phyloP scores from a whole-genome alignment of 2,329 filamentous ascomycete species.

The Aspergillus sp. region DNA sequence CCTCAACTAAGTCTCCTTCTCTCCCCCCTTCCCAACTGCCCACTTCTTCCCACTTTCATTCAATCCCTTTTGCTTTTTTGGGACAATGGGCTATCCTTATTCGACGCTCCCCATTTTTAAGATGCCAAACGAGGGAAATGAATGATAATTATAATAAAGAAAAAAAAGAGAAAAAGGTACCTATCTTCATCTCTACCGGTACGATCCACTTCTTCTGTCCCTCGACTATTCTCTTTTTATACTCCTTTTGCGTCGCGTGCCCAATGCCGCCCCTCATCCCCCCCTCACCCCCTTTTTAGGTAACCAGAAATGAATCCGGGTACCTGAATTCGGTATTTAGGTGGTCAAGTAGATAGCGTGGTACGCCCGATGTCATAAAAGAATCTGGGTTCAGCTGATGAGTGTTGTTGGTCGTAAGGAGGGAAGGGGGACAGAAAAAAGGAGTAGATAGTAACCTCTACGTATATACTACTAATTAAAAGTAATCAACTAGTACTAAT shows the following conservation, averaged over 20 bases:
- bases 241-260: not conserved
- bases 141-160: not conserved
- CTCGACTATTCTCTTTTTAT: not conserved
- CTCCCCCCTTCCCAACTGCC: too few species aligned
- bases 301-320: not conserved
- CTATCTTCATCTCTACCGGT: not conserved
- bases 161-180: not conserved
- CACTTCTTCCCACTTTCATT: too few species aligned
- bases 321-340: not conserved
- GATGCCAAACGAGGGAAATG: not conserved
- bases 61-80: constrained; percentile 1
- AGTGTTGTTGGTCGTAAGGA: too few species aligned
- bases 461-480: too few species aligned
- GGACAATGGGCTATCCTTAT: not conserved
- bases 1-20: not conserved
- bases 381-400: too few species aligned
- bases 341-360: too few species aligned
- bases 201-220: not conserved
- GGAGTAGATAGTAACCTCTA: too few species aligned
- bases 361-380: too few species aligned
- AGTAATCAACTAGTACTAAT: too few species aligned
- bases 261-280: not conserved
- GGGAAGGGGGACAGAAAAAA: too few species aligned
- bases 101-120: not conserved
- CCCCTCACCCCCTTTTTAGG: not conserved